phyloP scores from a whole-genome alignment of 495 filamentous ascomycete genomes.

The Hypoxylon crocopeplum region DNA sequence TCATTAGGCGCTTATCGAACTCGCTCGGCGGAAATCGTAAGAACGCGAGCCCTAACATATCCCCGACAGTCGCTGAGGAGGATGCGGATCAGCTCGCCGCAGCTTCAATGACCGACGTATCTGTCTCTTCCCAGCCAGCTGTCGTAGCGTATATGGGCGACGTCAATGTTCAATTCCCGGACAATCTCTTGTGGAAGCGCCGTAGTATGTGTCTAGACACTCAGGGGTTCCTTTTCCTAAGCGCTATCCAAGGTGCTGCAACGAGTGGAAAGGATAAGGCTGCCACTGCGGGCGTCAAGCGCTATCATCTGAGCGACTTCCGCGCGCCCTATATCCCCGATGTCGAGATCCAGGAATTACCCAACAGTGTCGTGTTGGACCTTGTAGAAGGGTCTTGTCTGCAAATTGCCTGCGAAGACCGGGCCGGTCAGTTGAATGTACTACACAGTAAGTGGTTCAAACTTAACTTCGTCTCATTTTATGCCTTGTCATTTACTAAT shows the following conservation, averaged over 20 bases:
- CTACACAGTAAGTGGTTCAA: slow-evolving; percentile 64
- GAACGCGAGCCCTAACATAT: slow-evolving; percentile 60
- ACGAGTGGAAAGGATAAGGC: slow-evolving; percentile 42
- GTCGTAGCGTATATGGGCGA: slow-evolving; percentile 76
- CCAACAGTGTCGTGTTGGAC: slow-evolving; percentile 84
- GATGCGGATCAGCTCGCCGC: slow-evolving; percentile 55
- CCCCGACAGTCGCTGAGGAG: slow-evolving; percentile 69
- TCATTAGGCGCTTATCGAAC: slow-evolving; percentile 82
- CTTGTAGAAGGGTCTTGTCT: slow-evolving; percentile 83
- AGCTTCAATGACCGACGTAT: slow-evolving; percentile 43
- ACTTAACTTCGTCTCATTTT: neutral
- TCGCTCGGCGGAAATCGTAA: slow-evolving; percentile 64
- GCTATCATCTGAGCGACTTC: slow-evolving; percentile 84
- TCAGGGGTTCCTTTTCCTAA: slow-evolving; percentile 77
- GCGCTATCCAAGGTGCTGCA: slow-evolving; percentile 54
- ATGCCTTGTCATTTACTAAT: slow-evolving; percentile 20
- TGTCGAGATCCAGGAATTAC: slow-evolving; percentile 86
- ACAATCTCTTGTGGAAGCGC: slow-evolving; percentile 91
- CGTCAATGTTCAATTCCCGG: slow-evolving; percentile 92
- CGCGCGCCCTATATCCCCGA: slow-evolving; percentile 78
- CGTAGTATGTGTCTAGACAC: slow-evolving; percentile 79
- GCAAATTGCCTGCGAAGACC: slow-evolving; percentile 85
- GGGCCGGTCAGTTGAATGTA: slow-evolving; percentile 70
- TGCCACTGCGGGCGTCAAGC: slow-evolving; percentile 60
- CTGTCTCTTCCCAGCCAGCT: slow-evolving; percentile 44